These are phyloP conservation scores for Aspergillus transmontanensis DNA, from an alignment of 2,329 filamentous ascomycete genomes.

Conservation along the genomic window DNA sequence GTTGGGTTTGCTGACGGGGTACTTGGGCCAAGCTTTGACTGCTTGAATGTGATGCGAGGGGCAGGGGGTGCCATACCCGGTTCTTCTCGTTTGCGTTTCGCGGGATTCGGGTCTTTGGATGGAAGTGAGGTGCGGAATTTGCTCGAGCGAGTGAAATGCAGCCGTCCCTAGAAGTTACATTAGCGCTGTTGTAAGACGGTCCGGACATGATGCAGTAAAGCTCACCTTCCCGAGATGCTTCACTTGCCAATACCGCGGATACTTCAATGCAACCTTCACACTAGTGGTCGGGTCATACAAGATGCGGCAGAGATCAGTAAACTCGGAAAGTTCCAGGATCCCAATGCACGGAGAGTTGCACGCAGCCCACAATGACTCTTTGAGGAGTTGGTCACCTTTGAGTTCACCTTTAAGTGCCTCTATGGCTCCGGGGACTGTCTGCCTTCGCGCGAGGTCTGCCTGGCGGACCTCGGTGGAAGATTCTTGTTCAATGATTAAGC, in stretches of 20 bases:
- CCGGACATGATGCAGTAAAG: background rate
- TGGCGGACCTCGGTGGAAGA: slow-evolving; percentile 54
- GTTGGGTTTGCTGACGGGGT: slow-evolving; percentile 28
- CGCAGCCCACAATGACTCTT: slow-evolving; percentile 59
- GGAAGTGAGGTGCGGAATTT: slow-evolving; percentile 42
- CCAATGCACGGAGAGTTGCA: slow-evolving; percentile 55
- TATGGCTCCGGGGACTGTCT: slow-evolving; percentile 61
- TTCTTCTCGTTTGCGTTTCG: slow-evolving; percentile 46
- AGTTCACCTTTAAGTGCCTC: slow-evolving; percentile 59
- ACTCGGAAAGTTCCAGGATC: slow-evolving; percentile 56
- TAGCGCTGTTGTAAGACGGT: slow-evolving; percentile 1
- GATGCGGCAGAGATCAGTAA: slow-evolving; percentile 60
- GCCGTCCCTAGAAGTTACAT: slow-evolving; percentile 36
- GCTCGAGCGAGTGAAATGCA: slow-evolving; percentile 45
- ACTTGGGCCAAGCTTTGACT: slow-evolving; percentile 36
- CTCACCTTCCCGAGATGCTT: slow-evolving; percentile 55
- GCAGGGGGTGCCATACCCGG: slow-evolving; percentile 36
- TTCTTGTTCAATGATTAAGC: slow-evolving; percentile 62
- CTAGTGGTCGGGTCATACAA: slow-evolving; percentile 58
- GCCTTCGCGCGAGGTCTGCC: slow-evolving; percentile 56
- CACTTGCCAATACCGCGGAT: slow-evolving; percentile 60
- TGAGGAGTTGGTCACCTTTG: slow-evolving; percentile 51
- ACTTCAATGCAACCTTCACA: slow-evolving; percentile 53
- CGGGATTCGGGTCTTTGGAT: slow-evolving; percentile 29
- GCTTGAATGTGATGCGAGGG: slow-evolving; percentile 46